Conservation (phyloP, 73 alveolate species). For the Tetrahymena malaccensis region DNA sequence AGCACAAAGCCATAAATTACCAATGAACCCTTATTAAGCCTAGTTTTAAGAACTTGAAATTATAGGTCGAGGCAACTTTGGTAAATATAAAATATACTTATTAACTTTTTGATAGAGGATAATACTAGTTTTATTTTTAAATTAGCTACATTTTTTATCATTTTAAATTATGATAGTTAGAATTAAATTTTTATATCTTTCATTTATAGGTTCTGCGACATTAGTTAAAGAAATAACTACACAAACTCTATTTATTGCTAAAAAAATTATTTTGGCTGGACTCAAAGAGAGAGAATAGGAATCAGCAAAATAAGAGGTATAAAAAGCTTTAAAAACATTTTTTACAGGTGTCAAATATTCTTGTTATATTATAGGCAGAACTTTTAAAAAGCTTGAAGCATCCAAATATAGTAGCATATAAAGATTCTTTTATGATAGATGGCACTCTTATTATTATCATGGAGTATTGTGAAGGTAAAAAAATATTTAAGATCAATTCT, state of each 20-base stretch:
- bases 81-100: neutral
- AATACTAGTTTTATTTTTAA: neutral
- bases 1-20: neutral
- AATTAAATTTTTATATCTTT: neutral
- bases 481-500: neutral
- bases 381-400: constrained; percentile 62
- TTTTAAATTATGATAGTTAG: no score
- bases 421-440: constrained; percentile 69
- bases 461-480: constrained; percentile 81
- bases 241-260: constrained; percentile 47
- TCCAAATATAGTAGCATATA: constrained; percentile 88
- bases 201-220: constrained; percentile 52
- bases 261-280: constrained; percentile 61
- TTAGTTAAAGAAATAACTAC: constrained; percentile 43
- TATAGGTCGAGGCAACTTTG: constrained; percentile 68
- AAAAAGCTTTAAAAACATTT: no score
- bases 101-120: neutral
- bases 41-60: constrained; percentile 24
- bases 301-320: constrained; percentile 59
- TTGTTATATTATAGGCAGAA: constrained; percentile 6
- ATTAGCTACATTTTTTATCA: neutral
- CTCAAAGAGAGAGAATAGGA: constrained; percentile 55
- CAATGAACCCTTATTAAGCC: neutral
- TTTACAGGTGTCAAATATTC: neutral
- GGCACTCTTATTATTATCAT: constrained; percentile 67